Conservation (phyloP, 2,329 filamentous ascomycete species). For the Torrubiellomyces zombiae region DNA sequence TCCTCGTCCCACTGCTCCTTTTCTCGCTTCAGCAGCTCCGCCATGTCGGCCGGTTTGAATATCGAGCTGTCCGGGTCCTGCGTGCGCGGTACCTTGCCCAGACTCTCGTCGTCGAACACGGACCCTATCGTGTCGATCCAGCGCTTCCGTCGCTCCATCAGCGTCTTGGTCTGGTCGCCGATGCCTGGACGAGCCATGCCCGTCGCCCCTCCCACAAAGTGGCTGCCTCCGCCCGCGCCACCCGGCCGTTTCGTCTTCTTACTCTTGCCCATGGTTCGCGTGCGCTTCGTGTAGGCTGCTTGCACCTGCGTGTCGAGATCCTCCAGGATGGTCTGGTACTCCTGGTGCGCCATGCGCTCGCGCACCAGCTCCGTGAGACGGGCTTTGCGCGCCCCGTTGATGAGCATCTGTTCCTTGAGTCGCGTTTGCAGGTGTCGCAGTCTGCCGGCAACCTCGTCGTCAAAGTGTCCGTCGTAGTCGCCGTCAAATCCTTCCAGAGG, state of each 20-base stretch:
- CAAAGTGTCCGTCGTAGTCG: slow-evolving; percentile 77
- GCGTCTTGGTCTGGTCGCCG: slow-evolving; percentile 73
- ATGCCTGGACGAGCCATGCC: slow-evolving; percentile 62
- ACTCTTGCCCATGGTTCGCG: slow-evolving; percentile 81
- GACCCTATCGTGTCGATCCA: slow-evolving; percentile 88
- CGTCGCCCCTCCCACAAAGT: slow-evolving; percentile 39
- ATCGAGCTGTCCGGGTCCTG: slow-evolving; percentile 51
- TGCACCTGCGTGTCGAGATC: slow-evolving; percentile 93
- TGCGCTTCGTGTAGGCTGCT: slow-evolving; percentile 87
- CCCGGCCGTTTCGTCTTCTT: slow-evolving; percentile 76
- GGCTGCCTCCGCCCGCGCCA: slow-evolving; percentile 55
- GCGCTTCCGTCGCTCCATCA: slow-evolving; percentile 79
- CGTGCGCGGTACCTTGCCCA: slow-evolving; percentile 51
- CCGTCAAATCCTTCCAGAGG: slow-evolving; percentile 46
- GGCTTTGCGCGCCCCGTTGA: slow-evolving; percentile 82
- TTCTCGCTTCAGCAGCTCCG: slow-evolving; percentile 55
- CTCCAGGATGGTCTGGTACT: slow-evolving; percentile 92
- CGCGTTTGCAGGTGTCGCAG: slow-evolving; percentile 71
- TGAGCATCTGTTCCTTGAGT: slow-evolving; percentile 65
- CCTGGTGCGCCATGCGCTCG: slow-evolving; percentile 88
- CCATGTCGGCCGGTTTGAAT: slow-evolving; percentile 60
- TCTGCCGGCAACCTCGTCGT: slow-evolving; percentile 86
- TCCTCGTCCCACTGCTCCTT: slow-evolving; percentile 71
- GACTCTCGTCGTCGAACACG: slow-evolving; percentile 71
- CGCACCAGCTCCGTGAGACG: slow-evolving; percentile 74